Conservation (phyloP, 371 early-diverging fungal genomes). For the Mucor circinelloides region DNA sequence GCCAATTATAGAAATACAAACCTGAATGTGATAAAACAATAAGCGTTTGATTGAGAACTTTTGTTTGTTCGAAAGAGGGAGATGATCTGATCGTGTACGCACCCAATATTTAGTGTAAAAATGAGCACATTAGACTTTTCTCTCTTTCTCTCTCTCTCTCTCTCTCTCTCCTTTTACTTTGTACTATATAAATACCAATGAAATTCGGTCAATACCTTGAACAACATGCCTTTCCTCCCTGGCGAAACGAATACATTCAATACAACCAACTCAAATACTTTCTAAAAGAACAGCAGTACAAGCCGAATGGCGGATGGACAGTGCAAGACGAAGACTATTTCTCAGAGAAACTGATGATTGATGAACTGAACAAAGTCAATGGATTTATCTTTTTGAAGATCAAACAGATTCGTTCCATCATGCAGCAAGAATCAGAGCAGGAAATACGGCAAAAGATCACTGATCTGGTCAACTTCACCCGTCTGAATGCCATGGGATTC, state of each 20-base stretch:
- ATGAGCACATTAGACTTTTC: neutral
- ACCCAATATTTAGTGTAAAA: neutral
- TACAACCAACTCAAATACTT: constrained; percentile 17
- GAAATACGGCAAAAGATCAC: constrained; percentile 58
- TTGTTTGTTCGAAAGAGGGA: neutral
- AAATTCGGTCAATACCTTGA: constrained; percentile 20
- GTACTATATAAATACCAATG: constrained; percentile 7
- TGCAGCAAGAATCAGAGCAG: constrained; percentile 26
- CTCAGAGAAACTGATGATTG: neutral
- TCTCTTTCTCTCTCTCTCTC: neutral
- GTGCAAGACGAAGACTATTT: constrained; percentile 17
- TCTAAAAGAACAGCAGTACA: constrained; percentile 16
- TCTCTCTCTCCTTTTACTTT: neutral
- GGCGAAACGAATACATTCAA: constrained; percentile 25
- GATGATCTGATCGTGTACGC: neutral
- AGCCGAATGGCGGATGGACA: constrained; percentile 7
- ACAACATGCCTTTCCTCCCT: constrained; percentile 13
- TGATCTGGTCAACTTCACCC: constrained; percentile 83
- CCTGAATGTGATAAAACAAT: constrained; percentile 1
- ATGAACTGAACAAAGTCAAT: constrained; percentile 10
- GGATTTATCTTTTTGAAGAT: constrained; percentile 12
- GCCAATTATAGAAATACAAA: neutral
- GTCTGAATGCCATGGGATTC: constrained; percentile 90
- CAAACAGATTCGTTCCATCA: constrained; percentile 7
- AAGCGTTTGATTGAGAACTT: neutral